Conservation (phyloP, 306 rosid species). For the Pterocarpus santalinus region DNA sequence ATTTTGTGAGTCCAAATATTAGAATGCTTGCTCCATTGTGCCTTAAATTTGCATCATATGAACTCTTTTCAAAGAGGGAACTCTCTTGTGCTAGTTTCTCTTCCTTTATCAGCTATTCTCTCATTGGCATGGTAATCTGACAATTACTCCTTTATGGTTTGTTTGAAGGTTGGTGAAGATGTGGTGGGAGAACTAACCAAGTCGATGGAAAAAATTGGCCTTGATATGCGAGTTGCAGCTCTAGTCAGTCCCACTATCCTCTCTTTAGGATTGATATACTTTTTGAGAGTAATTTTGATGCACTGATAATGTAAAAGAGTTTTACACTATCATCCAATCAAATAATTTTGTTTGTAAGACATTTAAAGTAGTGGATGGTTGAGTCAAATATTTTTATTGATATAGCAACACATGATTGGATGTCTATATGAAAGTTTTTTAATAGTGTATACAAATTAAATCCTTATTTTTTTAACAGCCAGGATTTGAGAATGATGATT, state of each 20-base stretch:
- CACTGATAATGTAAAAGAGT: too few relatives aligned
- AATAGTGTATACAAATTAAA: too few relatives aligned
- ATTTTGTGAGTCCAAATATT: neutral
- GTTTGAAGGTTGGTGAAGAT: slow-evolving; percentile 82
- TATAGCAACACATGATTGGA: too few relatives aligned
- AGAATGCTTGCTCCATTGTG: slow-evolving; percentile 12
- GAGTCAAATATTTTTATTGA: too few relatives aligned
- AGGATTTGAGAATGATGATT: slow-evolving; percentile 31
- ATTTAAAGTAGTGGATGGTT: too few relatives aligned
- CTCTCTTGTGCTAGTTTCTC: slow-evolving; percentile 8
- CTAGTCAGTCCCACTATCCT: slow-evolving; percentile 61
- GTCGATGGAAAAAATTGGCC: slow-evolving; percentile 81
- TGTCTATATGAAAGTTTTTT: too few relatives aligned
- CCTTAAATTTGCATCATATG: slow-evolving; percentile 11
- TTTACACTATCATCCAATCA: too few relatives aligned
- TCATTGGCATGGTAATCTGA: slow-evolving; percentile 37
- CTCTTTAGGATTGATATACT: slow-evolving; percentile 24
- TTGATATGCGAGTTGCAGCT: slow-evolving; percentile 90
- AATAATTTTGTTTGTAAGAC: too few relatives aligned
- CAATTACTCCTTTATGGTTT: slow-evolving; percentile 17
- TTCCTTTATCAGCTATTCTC: slow-evolving; percentile 8
- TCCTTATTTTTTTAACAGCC: neutral
- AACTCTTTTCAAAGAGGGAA: slow-evolving; percentile 31
- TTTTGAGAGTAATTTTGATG: too few relatives aligned
- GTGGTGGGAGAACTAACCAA: slow-evolving; percentile 83